Base-by-base conservation (phyloP, 2,329 filamentous ascomycete species). In the Talaromyces piceae region DNA sequence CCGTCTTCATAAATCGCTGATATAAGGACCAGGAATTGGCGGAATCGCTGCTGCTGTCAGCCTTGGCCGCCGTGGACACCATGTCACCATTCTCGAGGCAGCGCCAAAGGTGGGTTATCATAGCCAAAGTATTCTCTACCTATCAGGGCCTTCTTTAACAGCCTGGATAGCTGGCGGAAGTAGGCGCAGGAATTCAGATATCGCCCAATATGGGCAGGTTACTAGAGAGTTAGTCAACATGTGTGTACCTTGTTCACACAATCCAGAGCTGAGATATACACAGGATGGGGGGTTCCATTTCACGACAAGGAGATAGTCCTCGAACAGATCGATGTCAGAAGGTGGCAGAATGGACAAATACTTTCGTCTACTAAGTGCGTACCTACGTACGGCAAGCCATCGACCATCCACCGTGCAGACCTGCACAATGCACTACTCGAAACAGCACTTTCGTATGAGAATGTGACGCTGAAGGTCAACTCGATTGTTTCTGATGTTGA, bases 141-240 rank as follows among this genome's bases (percentile, higher is more conserved):
- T 49, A n/a, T n/a, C n/a, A n/a, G n/a, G n/a, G n/a, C n/a, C n/a
- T n/a, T n/a, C n/a, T n/a, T n/a, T n/a, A 41, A 50, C 56, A 44
- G 57, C 18, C 30, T 13, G 27, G 9, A 2, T 44, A 68, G 66
- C 57, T 68, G 41, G 58, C 59, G 57, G 66, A 68, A 55, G 86
- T 91, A 6, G 88, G 88, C 41, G 88, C 88, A 1, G 88, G 88
- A 3, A 91, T 93, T 54, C 88, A 93, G 65, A 77, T 91, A 45
- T 86, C 88, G 0, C 87, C 87, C 0, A 93, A 93, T 57, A 86
- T 91, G 77, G 79, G 84, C 3, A 78, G 84, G 5, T 83, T 91
- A 6, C 78, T 93, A 8, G 83, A 88, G 61, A 75, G 79, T 69
- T 53, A 60, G 64, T 61, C 26, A 33, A 33, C 1, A 1, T 22